Evolutionary conservation across 2,329 filamentous ascomycete genomes (phyloP), one percentile per base, ranked within the genome.

Genomic region (Trichoderma sp.): DNA sequence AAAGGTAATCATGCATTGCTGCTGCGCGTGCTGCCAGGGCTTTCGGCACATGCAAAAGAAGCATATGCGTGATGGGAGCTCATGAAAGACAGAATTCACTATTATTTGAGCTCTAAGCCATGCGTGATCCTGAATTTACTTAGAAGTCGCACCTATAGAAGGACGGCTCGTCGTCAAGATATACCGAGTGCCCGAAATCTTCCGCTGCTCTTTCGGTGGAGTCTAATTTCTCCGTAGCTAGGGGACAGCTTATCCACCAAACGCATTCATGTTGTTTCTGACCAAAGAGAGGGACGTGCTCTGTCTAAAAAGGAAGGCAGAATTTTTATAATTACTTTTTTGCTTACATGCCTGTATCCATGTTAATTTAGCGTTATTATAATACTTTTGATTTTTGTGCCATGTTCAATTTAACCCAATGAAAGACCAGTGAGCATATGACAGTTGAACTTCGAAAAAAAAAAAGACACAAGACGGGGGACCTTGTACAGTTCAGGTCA

Each of bases 251-350:
- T 26, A 11, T 49, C 46, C 18, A 16, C 21, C n/a, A 61, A 34
- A 30, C 26, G 34, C 10, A 32, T 24, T 32, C 34, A 30, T 51
- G 39, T 32, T 51, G 52, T 52, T 46, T 63, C 59, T 63, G 46
- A 52, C 59, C 34, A 30, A 30, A 21, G 28, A 21, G 49, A 51
- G 46, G 46, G 52, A 52, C 14, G 18, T 52, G 30, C 51, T 26
- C 43, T 63, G 1, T 63, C 59, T 1, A 64, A 64, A 64, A 16
- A 64, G 60, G 60, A 64, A 64, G 60, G 60, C 60, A 64, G 24
- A 28, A 10, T 43, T 28, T n/a, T 6, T 34, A 28, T 32, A 18
- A 55, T 39, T 43, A 18, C 21, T 16, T 30, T 63, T 43, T 21
- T 54, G 60, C 51, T 52, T 39, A 54, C 49, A n/a, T 8, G 26